Evolutionary conservation across 1,284 basidiomycete genomes (phyloP).

Genomic region (Inonotus hispidus): DNA sequence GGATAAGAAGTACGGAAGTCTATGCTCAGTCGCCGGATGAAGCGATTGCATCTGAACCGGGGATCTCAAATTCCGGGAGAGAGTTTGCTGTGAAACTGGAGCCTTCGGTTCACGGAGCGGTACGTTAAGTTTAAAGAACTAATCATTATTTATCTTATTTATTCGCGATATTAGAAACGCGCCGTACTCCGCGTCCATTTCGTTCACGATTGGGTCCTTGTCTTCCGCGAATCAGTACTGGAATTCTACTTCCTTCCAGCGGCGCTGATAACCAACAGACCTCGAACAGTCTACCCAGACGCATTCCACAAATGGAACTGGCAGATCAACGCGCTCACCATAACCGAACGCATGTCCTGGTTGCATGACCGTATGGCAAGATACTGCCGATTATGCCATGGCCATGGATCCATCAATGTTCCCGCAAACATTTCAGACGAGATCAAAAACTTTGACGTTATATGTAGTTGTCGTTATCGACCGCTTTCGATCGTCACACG

Average conservation of each 20-base stretch:
- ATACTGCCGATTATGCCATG: slow-evolving; percentile 2
- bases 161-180: slow-evolving; percentile 3
- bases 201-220: slow-evolving; percentile 34
- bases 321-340: slow-evolving; percentile 45
- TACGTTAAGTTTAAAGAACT: not conserved
- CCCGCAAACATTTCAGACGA: not conserved
- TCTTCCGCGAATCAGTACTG: slow-evolving; percentile 36
- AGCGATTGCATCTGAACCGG: not conserved
- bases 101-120: slow-evolving; percentile 1
- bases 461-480: slow-evolving; percentile 21
- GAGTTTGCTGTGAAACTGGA: slow-evolving; percentile 6
- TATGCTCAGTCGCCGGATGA: not conserved
- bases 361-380: slow-evolving; percentile 8
- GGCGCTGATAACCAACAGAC: slow-evolving; percentile 20
- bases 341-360: slow-evolving; percentile 26
- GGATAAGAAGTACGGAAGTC: slow-evolving; percentile 6
- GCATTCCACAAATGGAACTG: slow-evolving; percentile 46
- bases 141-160: not conserved
- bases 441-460: not conserved
- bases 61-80: not conserved
- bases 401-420: not conserved
- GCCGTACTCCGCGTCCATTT: slow-evolving; percentile 29
- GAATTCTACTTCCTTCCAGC: slow-evolving; percentile 34
- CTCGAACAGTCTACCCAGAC: slow-evolving; percentile 36
- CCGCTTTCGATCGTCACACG: slow-evolving; percentile 51